Evolutionary conservation across 345 rosid species (phyloP).

Genomic region (Durio zibethinus): DNA sequence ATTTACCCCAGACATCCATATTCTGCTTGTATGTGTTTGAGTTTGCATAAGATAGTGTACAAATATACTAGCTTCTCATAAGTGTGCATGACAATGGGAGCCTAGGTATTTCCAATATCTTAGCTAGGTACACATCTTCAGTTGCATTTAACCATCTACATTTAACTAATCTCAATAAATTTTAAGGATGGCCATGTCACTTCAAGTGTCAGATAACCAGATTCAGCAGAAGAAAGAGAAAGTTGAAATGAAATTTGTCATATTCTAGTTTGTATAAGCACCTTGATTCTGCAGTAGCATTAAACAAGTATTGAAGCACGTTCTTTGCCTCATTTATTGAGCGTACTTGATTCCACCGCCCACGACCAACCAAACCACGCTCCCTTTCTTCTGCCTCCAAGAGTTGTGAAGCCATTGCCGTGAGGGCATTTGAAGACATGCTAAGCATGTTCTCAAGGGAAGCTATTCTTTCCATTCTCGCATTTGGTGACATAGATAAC

Average conservation of each 20-base stretch:
- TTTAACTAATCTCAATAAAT: neutral
- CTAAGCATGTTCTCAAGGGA: conserved; percentile 69
- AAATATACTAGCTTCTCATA: neutral
- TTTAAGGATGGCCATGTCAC: neutral
- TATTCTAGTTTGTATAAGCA: conserved; percentile 24
- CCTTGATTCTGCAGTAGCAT: conserved; percentile 67
- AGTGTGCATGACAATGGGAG: neutral
- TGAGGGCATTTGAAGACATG: conserved; percentile 66
- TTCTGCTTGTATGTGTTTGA: neutral
- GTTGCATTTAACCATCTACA: neutral
- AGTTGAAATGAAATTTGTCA: neutral
- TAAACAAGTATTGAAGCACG: conserved; percentile 69
- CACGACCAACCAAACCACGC: conserved; percentile 50
- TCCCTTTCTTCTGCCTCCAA: conserved; percentile 81
- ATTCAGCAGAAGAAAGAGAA: neutral
- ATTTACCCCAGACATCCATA: neutral
- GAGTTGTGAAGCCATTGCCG: conserved; percentile 76
- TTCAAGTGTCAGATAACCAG: neutral
- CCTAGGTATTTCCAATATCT: neutral
- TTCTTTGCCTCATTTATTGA: conserved; percentile 70
- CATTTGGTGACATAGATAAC: conserved; percentile 58
- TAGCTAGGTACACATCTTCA: neutral
- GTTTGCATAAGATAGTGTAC: neutral
- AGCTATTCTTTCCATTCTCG: conserved; percentile 60
- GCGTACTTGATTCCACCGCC: conserved; percentile 65